Evolutionary conservation across 495 filamentous ascomycete species (phyloP).

Genomic region (Penicillium flavigenum): DNA sequence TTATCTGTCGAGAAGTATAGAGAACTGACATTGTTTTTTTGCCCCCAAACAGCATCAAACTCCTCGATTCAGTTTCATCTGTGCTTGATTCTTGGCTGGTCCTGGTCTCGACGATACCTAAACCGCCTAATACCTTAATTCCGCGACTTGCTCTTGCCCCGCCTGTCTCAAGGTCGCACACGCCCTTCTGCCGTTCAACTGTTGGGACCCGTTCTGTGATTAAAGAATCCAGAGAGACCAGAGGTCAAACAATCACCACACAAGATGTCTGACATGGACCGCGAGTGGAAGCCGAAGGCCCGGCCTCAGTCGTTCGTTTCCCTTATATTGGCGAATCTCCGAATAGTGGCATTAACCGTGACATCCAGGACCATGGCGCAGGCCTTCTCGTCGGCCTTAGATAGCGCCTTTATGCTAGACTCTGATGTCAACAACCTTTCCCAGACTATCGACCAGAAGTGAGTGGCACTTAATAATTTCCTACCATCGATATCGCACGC

Average conservation of each 20-base stretch:
- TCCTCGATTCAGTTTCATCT: background rate
- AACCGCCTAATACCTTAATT: slow-evolving; percentile 13
- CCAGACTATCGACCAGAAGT: slow-evolving; percentile 83
- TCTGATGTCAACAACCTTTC: slow-evolving; percentile 74
- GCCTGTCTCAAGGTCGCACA: slow-evolving; percentile 19
- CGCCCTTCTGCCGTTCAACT: slow-evolving; percentile 7
- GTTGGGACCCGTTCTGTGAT: slow-evolving; percentile 1
- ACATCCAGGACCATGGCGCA: slow-evolving; percentile 75
- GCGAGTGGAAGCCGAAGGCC: slow-evolving; percentile 73
- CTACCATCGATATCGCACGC: background rate
- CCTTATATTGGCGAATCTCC: slow-evolving; percentile 1
- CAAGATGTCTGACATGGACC: slow-evolving; percentile 62
- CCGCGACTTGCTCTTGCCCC: slow-evolving; percentile 18
- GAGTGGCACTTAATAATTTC: slow-evolving; percentile 29
- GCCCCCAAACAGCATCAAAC: background rate
- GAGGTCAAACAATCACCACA: slow-evolving; percentile 9
- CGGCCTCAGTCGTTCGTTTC: slow-evolving; percentile 80
- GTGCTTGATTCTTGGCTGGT: slow-evolving; percentile 26
- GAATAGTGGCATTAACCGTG: slow-evolving; percentile 27
- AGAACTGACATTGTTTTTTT: background rate
- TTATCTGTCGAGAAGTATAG: slow-evolving; percentile 3
- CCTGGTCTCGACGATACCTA: slow-evolving; percentile 22
- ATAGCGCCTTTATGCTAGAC: slow-evolving; percentile 85
- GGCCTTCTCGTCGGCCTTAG: slow-evolving; percentile 80
- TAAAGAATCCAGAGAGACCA: background rate